Conservation (phyloP, 306 rosid genomes). For the Trifolium repens region DNA sequence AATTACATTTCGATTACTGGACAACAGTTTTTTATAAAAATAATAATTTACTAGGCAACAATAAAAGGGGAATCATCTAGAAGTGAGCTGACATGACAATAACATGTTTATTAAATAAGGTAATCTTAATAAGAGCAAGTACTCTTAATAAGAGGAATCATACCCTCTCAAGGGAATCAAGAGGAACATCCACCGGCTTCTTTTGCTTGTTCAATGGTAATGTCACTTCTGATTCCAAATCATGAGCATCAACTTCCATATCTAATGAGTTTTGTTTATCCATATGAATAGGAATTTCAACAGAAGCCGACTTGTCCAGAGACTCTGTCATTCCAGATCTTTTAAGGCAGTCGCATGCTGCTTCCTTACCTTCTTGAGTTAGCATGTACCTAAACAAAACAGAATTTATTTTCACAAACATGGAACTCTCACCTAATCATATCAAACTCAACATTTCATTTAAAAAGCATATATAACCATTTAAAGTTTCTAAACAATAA, state of each 20-base stretch:
- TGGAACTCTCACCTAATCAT: constrained; percentile 30
- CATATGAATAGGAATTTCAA: constrained; percentile 46
- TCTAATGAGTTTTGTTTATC: constrained; percentile 46
- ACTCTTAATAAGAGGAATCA: constrained; percentile 21
- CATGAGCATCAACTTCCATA: constrained; percentile 44
- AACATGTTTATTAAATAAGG: constrained; percentile 32
- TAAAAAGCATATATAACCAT: background rate
- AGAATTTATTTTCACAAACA: constrained; percentile 5
- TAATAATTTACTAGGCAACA: background rate
- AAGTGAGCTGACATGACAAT: background rate
- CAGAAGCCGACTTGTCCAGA: constrained; percentile 48
- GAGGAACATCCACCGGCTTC: constrained; percentile 62
- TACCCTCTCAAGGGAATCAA: constrained; percentile 79
- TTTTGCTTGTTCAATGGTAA: constrained; percentile 46
- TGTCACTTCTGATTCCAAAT: constrained; percentile 54
- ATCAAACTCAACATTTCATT: constrained; percentile 25
- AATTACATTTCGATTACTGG: constrained; percentile 14
- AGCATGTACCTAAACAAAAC: constrained; percentile 78
- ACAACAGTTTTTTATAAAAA: background rate
- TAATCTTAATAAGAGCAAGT: constrained; percentile 10
- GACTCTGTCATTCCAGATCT: constrained; percentile 79
- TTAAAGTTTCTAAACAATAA: constrained; percentile 27
- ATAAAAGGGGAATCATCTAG: constrained; percentile 1
- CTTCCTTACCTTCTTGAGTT: constrained; percentile 87
- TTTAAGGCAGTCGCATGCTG: constrained; percentile 76